These are phyloP conservation scores for Psidium friedrichsthalianum DNA, from an alignment of 345 rosid genomes.

Conservation along the genomic window DNA sequence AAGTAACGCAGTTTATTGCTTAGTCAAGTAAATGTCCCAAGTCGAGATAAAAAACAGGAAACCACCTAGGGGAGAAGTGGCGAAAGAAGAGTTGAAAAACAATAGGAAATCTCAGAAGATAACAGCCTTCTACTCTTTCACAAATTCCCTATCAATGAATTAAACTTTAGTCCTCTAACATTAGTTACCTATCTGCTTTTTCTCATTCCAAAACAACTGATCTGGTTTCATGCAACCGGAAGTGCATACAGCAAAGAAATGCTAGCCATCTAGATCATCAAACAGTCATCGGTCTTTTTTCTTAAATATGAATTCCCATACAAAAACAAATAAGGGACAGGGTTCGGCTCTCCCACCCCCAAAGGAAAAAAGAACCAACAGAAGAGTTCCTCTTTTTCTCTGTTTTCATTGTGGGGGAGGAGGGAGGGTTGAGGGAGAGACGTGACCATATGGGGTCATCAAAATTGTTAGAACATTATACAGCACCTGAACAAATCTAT, in stretches of 20 bases:
- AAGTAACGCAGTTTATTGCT: not conserved
- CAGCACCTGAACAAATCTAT: constrained; percentile 84
- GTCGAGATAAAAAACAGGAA: not conserved
- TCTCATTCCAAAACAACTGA: not conserved
- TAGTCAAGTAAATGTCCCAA: not conserved
- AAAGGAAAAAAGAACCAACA: not conserved
- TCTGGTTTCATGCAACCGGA: not conserved
- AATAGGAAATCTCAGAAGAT: not conserved
- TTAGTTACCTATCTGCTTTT: not conserved
- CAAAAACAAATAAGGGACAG: not conserved
- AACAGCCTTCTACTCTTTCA: not conserved
- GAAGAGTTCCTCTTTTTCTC: not conserved
- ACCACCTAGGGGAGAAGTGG: not conserved
- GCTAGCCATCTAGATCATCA: not conserved
- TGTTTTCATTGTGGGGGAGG: not conserved
- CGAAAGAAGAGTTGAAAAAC: not conserved
- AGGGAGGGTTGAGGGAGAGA: not conserved
- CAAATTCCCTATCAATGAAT: not conserved
- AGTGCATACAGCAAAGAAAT: not conserved
- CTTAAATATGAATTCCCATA: not conserved
- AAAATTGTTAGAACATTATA: not conserved
- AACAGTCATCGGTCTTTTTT: not conserved
- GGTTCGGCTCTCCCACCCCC: not conserved
- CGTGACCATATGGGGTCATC: not conserved
- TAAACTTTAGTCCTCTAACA: not conserved